These are phyloP conservation scores for Acorus calamus DNA, from an alignment of 106 monocot genomes.

Conservation along the genomic window DNA sequence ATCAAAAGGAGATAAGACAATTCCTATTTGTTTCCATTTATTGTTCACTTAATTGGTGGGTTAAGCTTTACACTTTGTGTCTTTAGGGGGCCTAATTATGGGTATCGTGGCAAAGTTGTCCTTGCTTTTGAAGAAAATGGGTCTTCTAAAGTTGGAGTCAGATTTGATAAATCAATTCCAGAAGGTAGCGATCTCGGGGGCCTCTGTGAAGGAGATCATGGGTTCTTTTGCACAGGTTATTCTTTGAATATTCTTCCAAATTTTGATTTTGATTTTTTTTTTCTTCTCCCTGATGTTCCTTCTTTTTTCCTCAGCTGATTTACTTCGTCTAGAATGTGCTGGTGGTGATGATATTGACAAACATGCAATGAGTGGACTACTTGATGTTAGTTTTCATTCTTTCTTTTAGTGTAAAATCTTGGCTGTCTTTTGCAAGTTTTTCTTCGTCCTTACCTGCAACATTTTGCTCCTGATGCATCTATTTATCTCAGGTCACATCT, in stretches of 20 bases:
- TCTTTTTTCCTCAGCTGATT: conserved; percentile 39
- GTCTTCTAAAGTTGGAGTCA: conserved; percentile 84
- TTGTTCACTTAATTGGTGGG: too few species aligned
- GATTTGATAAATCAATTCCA: conserved; percentile 83
- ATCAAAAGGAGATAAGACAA: too few species aligned
- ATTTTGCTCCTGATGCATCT: neutral
- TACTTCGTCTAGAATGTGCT: conserved; percentile 53
- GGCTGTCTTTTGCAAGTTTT: neutral
- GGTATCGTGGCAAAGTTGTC: conserved; percentile 78
- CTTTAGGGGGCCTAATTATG: conserved; percentile 78
- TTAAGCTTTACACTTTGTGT: neutral
- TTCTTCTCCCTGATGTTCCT: neutral
- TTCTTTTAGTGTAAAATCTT: neutral
- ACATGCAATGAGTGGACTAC: conserved; percentile 67
- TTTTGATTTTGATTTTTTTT: neutral
- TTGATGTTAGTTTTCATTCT: conserved; percentile 38
- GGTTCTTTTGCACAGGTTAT: conserved; percentile 84
- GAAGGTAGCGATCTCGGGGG: conserved; percentile 96
- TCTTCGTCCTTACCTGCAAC: conserved; percentile 3
- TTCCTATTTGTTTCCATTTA: too few species aligned
- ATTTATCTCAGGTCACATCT: conserved; percentile 46
- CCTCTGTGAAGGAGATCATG: conserved; percentile 92
- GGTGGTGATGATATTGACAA: conserved; percentile 74
- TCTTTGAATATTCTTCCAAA: neutral
- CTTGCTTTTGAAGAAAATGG: conserved; percentile 88